Evolutionary conservation across 805 yeast species (phyloP), one percentile per base, ranked within the genome.

Genomic region (Kodamaea nitidulidarum): DNA sequence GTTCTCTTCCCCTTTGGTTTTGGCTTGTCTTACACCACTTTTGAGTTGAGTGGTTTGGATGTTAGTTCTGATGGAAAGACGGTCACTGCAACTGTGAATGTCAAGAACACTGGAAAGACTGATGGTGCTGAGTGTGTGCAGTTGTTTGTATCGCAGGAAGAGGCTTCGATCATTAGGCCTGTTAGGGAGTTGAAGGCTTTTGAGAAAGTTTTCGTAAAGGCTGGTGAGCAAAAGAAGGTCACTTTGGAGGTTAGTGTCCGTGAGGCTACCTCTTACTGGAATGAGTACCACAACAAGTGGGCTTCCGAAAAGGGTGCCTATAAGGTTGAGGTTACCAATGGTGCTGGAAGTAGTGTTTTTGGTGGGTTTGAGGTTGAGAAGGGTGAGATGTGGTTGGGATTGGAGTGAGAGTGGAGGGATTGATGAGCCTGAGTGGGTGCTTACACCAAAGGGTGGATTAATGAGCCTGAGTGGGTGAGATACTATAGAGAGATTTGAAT

Each of bases 1-100:
- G 78, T 75, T 4, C 61, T 71, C 36, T 80, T 71, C 64, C 80
- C 84, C 31, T 81, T 80, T 56, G 85, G 85, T 4, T 67, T 56
- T 48, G 85, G 85, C 35, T 65, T 79, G 44, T 78, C 85, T 1
- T 80, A 78, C 61, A 72, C 84, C 15, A 47, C 66, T 0, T 80
- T 78, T 49, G 60, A 55, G 22, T 54, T 73, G 43, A 52, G 58
- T 6, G 57, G 70, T 43, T 58, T 76, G 52, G 41, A 45, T 17
- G 68, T 67, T 5, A 15, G 27, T 4, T 25, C 39, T 12, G 56
- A 51, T 10, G 65, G 55, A 7, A 56, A 60, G 20, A 40, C 46
- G 15, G 38, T 60, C 8, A 55, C 48, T 1, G 71, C 64, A 3
- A 42, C 62, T 3, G 71, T 73, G 27, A 52, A 55, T 10, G 72